These are phyloP conservation scores for Leishmania guyanensis DNA, from an alignment of 208 protist species.

Conservation along the genomic window DNA sequence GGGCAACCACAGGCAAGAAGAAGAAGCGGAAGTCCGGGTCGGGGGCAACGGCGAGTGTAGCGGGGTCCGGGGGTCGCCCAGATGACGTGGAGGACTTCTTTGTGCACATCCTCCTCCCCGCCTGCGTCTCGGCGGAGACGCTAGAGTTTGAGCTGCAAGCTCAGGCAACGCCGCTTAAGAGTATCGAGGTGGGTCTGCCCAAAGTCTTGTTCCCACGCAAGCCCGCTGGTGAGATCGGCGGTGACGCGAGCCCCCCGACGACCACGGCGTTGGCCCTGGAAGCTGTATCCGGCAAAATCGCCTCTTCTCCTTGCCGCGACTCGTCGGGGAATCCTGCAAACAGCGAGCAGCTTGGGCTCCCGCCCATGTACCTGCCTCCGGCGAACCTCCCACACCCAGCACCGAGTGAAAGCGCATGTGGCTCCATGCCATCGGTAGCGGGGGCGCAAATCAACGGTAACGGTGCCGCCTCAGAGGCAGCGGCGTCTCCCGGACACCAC, in stretches of 20 bases:
- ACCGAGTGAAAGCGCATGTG: not conserved
- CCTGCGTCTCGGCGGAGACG: constrained; percentile 36
- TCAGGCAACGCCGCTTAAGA: constrained; percentile 49
- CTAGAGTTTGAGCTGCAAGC: constrained; percentile 57
- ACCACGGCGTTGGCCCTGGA: not conserved
- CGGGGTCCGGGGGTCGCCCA: constrained; percentile 9
- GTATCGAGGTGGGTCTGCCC: constrained; percentile 55
- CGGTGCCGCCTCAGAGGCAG: not conserved
- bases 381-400: constrained; percentile 28
- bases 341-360: constrained; percentile 36
- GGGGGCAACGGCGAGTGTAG: not conserved
- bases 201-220: constrained; percentile 45
- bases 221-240: constrained; percentile 4
- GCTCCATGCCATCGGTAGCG: not conserved
- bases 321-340: constrained; percentile 29
- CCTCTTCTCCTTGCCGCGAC: constrained; percentile 32
- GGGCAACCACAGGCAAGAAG: constrained; percentile 25
- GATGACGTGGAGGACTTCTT: constrained; percentile 75
- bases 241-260: constrained; percentile 9
- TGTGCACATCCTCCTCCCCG: constrained; percentile 55
- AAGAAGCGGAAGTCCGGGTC: constrained; percentile 22
- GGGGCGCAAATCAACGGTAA: constrained; percentile 2
- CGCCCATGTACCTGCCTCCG: constrained; percentile 54
- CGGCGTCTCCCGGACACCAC: constrained; percentile 10
- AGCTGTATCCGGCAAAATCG: constrained; percentile 4